These are phyloP conservation scores for Neurospora tetrasperma DNA, from an alignment of 495 filamentous ascomycete genomes.

Conservation along the genomic window DNA sequence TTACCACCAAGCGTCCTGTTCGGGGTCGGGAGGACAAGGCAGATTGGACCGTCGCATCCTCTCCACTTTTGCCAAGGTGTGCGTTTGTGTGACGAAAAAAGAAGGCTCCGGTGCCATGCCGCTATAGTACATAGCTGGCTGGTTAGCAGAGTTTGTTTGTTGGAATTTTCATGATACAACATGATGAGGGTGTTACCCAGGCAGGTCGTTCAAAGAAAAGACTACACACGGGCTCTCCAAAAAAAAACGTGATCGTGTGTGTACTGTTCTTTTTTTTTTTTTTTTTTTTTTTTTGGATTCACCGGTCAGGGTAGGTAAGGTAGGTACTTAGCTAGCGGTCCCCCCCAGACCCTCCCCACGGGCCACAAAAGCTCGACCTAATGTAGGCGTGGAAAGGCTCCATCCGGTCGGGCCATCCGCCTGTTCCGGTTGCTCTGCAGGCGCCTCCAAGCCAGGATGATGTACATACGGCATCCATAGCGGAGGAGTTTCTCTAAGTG, in stretches of 20 bases:
- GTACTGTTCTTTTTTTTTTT: too few species aligned
- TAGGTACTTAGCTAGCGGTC: background rate
- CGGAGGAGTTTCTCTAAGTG: background rate
- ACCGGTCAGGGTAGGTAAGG: background rate
- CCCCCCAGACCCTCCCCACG: slow-evolving; percentile 3
- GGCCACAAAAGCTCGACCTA: background rate
- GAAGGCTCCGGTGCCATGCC: slow-evolving; percentile 1
- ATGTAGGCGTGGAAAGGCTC: slow-evolving; percentile 2
- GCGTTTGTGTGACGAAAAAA: background rate
- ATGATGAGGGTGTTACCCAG: background rate
- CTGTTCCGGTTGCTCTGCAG: slow-evolving; percentile 15
- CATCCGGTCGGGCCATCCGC: slow-evolving; percentile 16
- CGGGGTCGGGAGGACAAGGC: background rate
- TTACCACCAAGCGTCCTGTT: background rate
- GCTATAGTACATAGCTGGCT: background rate
- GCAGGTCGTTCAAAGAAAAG: too few species aligned
- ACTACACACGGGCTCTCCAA: too few species aligned
- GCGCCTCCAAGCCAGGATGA: slow-evolving; percentile 2
- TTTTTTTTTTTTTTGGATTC: too few species aligned
- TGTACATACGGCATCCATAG: background rate
- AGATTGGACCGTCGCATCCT: background rate
- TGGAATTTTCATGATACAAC: slow-evolving; percentile 1
- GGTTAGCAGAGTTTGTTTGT: background rate
- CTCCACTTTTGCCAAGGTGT: background rate
- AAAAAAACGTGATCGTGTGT: too few species aligned